Evolutionary conservation across 2,329 filamentous ascomycete genomes (phyloP).

Genomic region (Trichoderma citrinoviride): DNA sequence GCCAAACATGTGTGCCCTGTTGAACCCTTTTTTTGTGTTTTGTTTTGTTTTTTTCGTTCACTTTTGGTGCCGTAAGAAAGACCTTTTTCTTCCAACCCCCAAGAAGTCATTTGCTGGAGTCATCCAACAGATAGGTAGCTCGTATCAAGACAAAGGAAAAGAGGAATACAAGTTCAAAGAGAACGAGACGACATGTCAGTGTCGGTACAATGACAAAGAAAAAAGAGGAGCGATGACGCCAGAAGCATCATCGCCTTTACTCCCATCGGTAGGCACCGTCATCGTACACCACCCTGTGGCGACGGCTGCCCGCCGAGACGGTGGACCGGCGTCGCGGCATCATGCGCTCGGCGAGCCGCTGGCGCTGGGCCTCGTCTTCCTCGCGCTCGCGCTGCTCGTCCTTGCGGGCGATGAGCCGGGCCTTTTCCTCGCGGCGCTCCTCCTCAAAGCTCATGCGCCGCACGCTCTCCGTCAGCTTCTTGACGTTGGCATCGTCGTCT

Average conservation of each 20-base stretch:
- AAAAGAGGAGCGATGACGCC: not conserved
- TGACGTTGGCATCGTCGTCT: conserved; percentile 28
- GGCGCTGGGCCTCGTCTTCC: conserved; percentile 34
- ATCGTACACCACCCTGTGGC: conserved; percentile 39
- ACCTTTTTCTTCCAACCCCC: not conserved
- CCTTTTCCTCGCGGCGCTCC: conserved; percentile 35
- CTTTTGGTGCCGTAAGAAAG: conserved; percentile 4
- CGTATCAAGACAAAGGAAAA: conserved; percentile 17
- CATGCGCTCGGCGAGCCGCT: conserved; percentile 43
- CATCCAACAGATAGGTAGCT: not conserved
- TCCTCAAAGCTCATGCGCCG: conserved; percentile 35
- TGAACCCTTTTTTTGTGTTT: not conserved
- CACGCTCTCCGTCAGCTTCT: conserved; percentile 39
- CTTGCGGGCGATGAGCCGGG: conserved; percentile 27
- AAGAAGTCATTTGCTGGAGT: conserved; percentile 2
- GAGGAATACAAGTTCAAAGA: not conserved
- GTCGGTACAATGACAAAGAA: not conserved
- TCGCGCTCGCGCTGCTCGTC: conserved; percentile 33
- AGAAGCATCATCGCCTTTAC: conserved; percentile 28
- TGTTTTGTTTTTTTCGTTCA: not conserved
- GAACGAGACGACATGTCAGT: not conserved
- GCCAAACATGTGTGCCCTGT: conserved; percentile 5
- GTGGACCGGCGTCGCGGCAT: conserved; percentile 39
- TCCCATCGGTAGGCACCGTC: conserved; percentile 42
- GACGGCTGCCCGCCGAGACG: conserved; percentile 37